Evolutionary conservation across 129 eudicot species (phyloP).

Genomic region (Centrapalus pauciflorus): DNA sequence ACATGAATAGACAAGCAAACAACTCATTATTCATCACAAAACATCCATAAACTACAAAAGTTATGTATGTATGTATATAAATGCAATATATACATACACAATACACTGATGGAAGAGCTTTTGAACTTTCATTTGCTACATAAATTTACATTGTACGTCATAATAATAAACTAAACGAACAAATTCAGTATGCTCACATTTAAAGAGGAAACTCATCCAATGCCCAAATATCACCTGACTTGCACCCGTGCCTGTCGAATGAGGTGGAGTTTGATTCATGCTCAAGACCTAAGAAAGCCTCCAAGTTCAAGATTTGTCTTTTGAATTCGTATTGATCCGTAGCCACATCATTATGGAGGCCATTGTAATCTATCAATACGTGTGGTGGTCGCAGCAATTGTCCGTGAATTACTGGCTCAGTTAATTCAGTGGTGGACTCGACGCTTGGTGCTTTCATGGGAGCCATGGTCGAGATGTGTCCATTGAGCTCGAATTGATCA

Average conservation of each 20-base stretch:
- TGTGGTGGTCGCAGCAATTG: background rate
- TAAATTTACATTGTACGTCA: no score
- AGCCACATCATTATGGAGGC: background rate
- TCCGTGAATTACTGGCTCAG: background rate
- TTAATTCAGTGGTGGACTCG: background rate
- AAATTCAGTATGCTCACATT: background rate
- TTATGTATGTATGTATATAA: no score
- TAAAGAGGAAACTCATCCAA: constrained; percentile 16
- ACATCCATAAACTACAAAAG: no score
- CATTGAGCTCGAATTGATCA: constrained; percentile 9
- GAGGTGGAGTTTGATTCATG: constrained; percentile 23
- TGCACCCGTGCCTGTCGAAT: constrained; percentile 9
- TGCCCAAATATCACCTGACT: constrained; percentile 19
- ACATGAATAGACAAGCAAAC: no score
- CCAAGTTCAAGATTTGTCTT: constrained; percentile 27
- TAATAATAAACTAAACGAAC: constrained; percentile 4
- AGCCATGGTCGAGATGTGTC: background rate
- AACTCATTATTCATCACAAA: no score
- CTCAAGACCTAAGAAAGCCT: constrained; percentile 31
- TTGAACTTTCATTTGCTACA: no score
- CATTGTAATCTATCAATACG: constrained; percentile 2
- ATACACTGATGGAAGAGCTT: no score
- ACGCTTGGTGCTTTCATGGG: no score
- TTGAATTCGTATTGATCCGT: background rate
- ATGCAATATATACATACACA: no score